These are phyloP conservation scores for Pleurostoma richardsiae DNA, from an alignment of 2,329 filamentous ascomycete genomes.

Conservation along the genomic window DNA sequence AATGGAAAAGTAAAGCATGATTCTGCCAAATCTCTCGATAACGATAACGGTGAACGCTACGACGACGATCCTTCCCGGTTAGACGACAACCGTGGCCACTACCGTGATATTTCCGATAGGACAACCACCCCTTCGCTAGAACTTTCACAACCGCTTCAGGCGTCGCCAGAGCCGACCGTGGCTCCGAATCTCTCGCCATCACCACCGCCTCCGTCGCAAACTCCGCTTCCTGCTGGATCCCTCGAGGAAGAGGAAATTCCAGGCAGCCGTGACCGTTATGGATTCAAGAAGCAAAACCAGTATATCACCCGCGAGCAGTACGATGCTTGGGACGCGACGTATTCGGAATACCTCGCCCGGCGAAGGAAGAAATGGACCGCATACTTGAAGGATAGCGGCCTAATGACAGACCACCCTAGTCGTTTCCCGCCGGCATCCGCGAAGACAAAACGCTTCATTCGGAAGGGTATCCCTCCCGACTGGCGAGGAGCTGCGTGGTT, in stretches of 20 bases:
- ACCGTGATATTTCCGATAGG: neutral
- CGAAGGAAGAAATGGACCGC: slow-evolving; percentile 77
- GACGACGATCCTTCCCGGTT: slow-evolving; percentile 12
- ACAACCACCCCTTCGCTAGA: neutral
- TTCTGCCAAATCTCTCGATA: slow-evolving; percentile 40
- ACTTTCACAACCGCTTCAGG: neutral
- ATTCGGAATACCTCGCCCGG: slow-evolving; percentile 69
- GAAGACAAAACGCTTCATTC: slow-evolving; percentile 84
- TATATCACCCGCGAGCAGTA: slow-evolving; percentile 74
- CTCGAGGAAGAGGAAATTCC: slow-evolving; percentile 38
- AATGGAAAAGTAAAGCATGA: slow-evolving; percentile 35
- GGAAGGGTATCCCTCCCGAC: slow-evolving; percentile 90
- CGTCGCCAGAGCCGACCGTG: slow-evolving; percentile 3
- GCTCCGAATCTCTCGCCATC: neutral
- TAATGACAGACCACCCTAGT: slow-evolving; percentile 66
- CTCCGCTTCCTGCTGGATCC: slow-evolving; percentile 16
- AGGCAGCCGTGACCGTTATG: slow-evolving; percentile 70
- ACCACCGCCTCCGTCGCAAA: slow-evolving; percentile 5
- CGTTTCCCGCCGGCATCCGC: slow-evolving; percentile 75
- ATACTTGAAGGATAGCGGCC: slow-evolving; percentile 69
- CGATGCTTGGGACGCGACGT: slow-evolving; percentile 73
- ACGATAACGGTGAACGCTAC: slow-evolving; percentile 10
- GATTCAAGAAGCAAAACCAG: slow-evolving; percentile 84
- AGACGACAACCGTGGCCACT: neutral
- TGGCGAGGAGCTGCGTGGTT: slow-evolving; percentile 97